Base-by-base conservation (phyloP, 2,329 filamentous ascomycete genomes). In the Aureobasidium leucospermi region DNA sequence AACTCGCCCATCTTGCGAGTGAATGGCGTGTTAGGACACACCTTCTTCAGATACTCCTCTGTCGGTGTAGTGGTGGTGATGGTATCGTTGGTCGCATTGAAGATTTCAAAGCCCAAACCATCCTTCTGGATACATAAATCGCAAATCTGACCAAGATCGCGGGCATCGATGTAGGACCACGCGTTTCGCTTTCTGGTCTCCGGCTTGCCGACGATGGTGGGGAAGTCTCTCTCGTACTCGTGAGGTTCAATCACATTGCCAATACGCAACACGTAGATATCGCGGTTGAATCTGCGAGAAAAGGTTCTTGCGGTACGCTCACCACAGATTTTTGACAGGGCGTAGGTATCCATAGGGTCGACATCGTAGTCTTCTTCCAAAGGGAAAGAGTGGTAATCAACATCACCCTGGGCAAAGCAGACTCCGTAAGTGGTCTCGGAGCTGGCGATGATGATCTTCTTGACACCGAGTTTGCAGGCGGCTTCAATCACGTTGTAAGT, bases 401-500 rank as follows among this genome's bases (percentile, higher is more conserved):
- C 69, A 61, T 83, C 76, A 2, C 83, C 84, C 63, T 86, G 81
- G 0, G 80, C 78, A 64, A 83, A 86, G 63, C 80, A 83, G 0
- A 85, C 81, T 16, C 83, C 83, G 65, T 86, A 86, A 0, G 79
- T 81, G 0, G 81, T 84, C 65, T 85, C 81, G 19, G 76, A 80
- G 60, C 76, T 80, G 1, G 84, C 84, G 49, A 85, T 78, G 65
- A 86, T 76, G 65, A 86, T 80, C 66, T 86, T 86, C 64, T 77
- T 78, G 6, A 86, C 80, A 11, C 82, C 81, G 0, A 86, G 73
- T 63, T 85, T 85, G 66, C 77, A 83, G 0, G 83, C 82, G 0
- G 82, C 81, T 69, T 86, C 84, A 62, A 86, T 78, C 28, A 86
- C 77, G 65, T 86, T 86, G 70, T 85, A 85, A 0, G 80, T 83